Percentiles rank a stretch among this genome's conserved stretches.
Evolutionary conservation across 495 filamentous ascomycete species (phyloP).

Genomic region (Podospora conica): DNA sequence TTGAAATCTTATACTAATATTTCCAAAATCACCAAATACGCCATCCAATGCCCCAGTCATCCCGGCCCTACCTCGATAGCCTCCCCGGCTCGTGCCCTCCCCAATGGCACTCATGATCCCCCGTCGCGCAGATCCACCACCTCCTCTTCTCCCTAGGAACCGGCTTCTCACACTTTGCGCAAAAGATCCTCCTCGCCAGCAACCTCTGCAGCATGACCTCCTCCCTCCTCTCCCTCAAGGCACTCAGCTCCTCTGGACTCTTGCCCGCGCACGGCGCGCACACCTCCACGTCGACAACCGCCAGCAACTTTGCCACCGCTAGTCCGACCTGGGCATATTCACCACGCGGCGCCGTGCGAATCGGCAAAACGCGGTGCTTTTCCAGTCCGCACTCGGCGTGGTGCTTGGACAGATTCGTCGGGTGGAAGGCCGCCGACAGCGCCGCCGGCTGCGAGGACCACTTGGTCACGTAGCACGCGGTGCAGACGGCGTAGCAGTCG

Average conservation of each 20-base stretch:
- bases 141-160: conserved; percentile 2
- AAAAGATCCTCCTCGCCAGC: not conserved
- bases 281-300: not conserved
- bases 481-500: conserved; percentile 7
- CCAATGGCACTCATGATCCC: conserved; percentile 8
- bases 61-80: not conserved
- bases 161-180: conserved; percentile 6
- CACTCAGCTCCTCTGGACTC: not conserved
- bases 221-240: not conserved
- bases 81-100: conserved; percentile 3
- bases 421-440: conserved; percentile 1
- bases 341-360: too few relatives aligned
- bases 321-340: too few relatives aligned
- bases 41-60: not conserved
- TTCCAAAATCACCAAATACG: not conserved
- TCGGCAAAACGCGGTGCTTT: too few relatives aligned
- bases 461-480: conserved; percentile 1
- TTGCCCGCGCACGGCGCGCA: not conserved
- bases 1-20: too few relatives aligned
- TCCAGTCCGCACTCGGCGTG: not conserved
- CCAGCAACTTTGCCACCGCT: too few relatives aligned
- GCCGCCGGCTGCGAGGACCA: not conserved
- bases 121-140: conserved; percentile 6
- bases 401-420: not conserved
- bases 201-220: not conserved